Conservation (phyloP, 208 protist genomes). For the Novymonas esmeraldas region DNA sequence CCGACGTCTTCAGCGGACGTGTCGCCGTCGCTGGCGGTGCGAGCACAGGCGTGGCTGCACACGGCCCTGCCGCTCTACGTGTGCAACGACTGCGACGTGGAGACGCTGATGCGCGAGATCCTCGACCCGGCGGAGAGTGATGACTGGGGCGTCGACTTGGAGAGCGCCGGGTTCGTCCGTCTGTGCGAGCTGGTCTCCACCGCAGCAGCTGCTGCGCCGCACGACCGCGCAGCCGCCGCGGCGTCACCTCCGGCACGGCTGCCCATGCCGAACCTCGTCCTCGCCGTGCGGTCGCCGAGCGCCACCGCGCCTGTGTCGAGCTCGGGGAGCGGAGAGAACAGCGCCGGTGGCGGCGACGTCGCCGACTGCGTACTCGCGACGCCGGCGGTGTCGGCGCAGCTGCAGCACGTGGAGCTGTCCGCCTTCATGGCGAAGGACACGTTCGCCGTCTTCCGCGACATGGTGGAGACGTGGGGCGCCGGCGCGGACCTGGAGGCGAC, state of each 20-base stretch:
- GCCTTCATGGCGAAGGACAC: slow-evolving; percentile 64
- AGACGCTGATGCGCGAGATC: slow-evolving; percentile 28
- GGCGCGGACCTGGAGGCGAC: slow-evolving; percentile 39
- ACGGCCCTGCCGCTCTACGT: slow-evolving; percentile 31
- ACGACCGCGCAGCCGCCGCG: background rate
- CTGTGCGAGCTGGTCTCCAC: slow-evolving; percentile 34
- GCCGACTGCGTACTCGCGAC: slow-evolving; percentile 2
- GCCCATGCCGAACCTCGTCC: slow-evolving; percentile 6
- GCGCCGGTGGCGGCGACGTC: background rate
- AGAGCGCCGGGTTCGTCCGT: slow-evolving; percentile 38
- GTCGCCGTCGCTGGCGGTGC: background rate
- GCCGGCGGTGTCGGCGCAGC: slow-evolving; percentile 38
- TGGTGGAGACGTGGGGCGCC: slow-evolving; percentile 31
- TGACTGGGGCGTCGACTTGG: slow-evolving; percentile 37
- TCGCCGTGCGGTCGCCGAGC: slow-evolving; percentile 4
- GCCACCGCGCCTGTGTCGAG: background rate
- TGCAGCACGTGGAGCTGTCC: slow-evolving; percentile 45
- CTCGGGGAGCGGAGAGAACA: background rate
- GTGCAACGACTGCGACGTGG: slow-evolving; percentile 47
- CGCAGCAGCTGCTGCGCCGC: background rate
- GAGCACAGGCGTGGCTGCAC: slow-evolving; percentile 28
- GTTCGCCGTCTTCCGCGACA: slow-evolving; percentile 39
- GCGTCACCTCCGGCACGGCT: background rate
- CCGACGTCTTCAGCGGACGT: background rate
- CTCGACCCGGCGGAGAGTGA: slow-evolving; percentile 29